Percentiles rank a stretch among this genome's conserved stretches.
Conservation (phyloP, 2,329 filamentous ascomycete genomes). For the Xylariaceae sp. region DNA sequence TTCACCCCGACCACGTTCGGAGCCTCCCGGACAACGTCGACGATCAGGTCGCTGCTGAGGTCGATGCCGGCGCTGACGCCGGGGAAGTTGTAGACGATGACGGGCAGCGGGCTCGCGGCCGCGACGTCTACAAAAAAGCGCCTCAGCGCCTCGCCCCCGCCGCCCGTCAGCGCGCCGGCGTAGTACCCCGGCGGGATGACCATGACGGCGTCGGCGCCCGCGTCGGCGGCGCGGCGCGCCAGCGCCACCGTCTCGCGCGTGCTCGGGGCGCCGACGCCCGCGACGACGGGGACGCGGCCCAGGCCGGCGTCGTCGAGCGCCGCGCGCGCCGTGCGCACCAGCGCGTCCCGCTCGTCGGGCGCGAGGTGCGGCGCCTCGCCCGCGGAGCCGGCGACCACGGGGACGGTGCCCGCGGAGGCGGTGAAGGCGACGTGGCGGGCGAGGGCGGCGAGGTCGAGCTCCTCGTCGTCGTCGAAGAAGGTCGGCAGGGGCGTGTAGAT, state of each 20-base stretch:
- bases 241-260: constrained; percentile 29
- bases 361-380: constrained; percentile 9
- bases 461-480: constrained; percentile 7
- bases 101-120: constrained; percentile 2
- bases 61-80: constrained; percentile 6
- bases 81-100: constrained; percentile 8
- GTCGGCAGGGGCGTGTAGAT: constrained; percentile 11
- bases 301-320: constrained; percentile 29
- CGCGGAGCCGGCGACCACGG: constrained; percentile 11
- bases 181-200: constrained; percentile 65
- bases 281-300: constrained; percentile 16
- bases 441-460: constrained; percentile 9
- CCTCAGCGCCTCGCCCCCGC: constrained; percentile 2
- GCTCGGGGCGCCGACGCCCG: constrained; percentile 5
- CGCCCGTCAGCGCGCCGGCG: constrained; percentile 42
- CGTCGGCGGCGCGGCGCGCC: constrained; percentile 53
- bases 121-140: constrained; percentile 7
- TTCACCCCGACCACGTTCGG: constrained; percentile 2
- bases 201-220: constrained; percentile 59
- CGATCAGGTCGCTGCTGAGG: constrained; percentile 5
- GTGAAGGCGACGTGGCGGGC: constrained; percentile 5
- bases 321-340: constrained; percentile 33
- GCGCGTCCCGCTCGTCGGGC: constrained; percentile 31
- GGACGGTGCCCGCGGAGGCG: constrained; percentile 8
- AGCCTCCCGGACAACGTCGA: neutral